Evolutionary conservation across 257 asterid genomes (phyloP).

Genomic region (Solanum chmielewskii): DNA sequence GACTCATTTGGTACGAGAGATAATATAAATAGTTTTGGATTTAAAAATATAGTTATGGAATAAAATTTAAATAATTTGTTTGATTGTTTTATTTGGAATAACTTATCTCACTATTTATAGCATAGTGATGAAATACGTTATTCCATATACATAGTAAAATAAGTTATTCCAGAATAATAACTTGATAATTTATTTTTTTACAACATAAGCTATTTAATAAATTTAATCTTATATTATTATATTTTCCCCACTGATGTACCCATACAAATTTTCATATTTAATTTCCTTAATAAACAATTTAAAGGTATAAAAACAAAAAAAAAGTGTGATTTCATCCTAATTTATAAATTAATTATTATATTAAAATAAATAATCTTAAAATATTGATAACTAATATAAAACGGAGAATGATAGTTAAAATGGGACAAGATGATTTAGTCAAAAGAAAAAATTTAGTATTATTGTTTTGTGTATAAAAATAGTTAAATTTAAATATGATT

Average conservation of each 20-base stretch:
- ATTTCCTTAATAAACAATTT: not conserved
- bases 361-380: no score
- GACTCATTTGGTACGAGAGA: accelerated
- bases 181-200: no score
- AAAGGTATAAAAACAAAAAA: not conserved
- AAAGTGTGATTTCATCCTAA: no score
- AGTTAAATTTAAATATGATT: not conserved
- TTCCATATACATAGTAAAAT: no score
- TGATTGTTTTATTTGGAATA: accelerated
- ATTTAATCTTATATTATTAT: not conserved
- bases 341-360: no score
- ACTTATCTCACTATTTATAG: no score
- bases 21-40: no score
- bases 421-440: not conserved
- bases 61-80: no score
- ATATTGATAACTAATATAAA: no score
- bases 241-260: not conserved
- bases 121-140: no score
- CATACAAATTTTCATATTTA: no score
- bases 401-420: not conserved
- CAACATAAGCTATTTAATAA: not conserved
- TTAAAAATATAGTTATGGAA: no score
- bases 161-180: accelerated
- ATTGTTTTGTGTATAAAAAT: not conserved
- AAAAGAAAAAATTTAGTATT: not conserved